These are phyloP conservation scores for Hygrophorus russula DNA, from an alignment of 768 basidiomycete genomes.

Conservation along the genomic window DNA sequence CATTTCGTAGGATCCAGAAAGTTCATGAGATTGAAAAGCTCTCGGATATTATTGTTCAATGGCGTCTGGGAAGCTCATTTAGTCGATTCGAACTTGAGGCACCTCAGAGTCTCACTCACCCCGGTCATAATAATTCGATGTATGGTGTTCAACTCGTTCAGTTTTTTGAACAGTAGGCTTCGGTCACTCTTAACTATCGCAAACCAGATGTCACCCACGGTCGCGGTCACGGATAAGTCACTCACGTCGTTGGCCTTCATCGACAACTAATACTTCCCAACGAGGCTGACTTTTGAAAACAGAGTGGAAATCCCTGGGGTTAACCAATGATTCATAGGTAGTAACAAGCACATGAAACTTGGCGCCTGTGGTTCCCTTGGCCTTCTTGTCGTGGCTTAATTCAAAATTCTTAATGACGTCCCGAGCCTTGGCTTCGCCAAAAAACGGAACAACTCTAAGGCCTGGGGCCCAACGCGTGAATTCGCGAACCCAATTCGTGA, in stretches of 20 bases:
- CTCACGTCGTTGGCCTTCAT: slow-evolving; percentile 87
- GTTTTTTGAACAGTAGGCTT: slow-evolving; percentile 69
- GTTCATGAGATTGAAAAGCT: slow-evolving; percentile 95
- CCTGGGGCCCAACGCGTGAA: slow-evolving; percentile 79
- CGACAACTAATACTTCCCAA: slow-evolving; percentile 91
- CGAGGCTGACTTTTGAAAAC: slow-evolving; percentile 77
- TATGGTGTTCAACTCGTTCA: slow-evolving; percentile 66
- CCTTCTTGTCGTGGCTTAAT: slow-evolving; percentile 46
- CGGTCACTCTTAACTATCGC: slow-evolving; percentile 70
- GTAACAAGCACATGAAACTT: slow-evolving; percentile 88
- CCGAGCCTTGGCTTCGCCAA: slow-evolving; percentile 70
- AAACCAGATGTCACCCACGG: slow-evolving; percentile 8
- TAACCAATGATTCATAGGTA: slow-evolving; percentile 81
- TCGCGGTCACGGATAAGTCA: slow-evolving; percentile 8
- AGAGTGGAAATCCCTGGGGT: slow-evolving; percentile 50
- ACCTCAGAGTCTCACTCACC: slow-evolving; percentile 24
- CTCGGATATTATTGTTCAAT: slow-evolving; percentile 92
- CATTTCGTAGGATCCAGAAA: slow-evolving; percentile 78
- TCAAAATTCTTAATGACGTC: slow-evolving; percentile 78
- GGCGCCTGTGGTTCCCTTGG: slow-evolving; percentile 32
- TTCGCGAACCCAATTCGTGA: slow-evolving; percentile 92
- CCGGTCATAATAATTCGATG: slow-evolving; percentile 90
- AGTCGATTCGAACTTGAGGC: background rate
- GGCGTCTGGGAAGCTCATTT: slow-evolving; percentile 51
- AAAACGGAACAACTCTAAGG: slow-evolving; percentile 73